Percentiles rank a stretch among this genome's conserved stretches.
These are phyloP conservation scores for Tetracladium maxilliforme DNA, from an alignment of 2,329 filamentous ascomycete species.

Conservation along the genomic window DNA sequence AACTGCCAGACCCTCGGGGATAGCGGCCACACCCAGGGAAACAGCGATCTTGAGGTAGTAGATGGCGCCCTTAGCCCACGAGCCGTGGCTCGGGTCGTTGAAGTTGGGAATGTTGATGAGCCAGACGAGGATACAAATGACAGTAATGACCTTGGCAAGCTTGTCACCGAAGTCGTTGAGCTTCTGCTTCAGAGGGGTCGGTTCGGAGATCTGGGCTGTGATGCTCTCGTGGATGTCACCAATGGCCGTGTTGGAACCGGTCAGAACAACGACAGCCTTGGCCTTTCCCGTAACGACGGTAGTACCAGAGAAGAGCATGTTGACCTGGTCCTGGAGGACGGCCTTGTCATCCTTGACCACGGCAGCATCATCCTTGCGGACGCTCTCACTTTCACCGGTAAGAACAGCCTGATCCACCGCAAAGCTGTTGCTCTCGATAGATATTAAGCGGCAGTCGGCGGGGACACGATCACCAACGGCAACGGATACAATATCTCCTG, in stretches of 20 bases:
- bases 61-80: conserved; percentile 92
- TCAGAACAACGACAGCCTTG: conserved; percentile 79
- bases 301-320: conserved; percentile 97
- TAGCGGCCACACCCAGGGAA: conserved; percentile 92
- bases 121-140: conserved; percentile 94
- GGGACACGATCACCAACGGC: conserved; percentile 86
- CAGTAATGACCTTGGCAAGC: conserved; percentile 93
- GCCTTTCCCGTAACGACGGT: conserved; percentile 93
- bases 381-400: conserved; percentile 95
- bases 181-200: conserved; percentile 95
- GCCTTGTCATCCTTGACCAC: conserved; percentile 64
- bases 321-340: conserved; percentile 93
- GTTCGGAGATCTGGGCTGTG: conserved; percentile 91
- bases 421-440: conserved; percentile 95
- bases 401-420: conserved; percentile 92
- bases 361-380: conserved; percentile 61
- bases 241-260: conserved; percentile 82
- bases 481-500: conserved; percentile 81
- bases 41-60: conserved; percentile 99
- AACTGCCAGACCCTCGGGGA: conserved; percentile 91
- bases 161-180: conserved; percentile 95
- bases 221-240: conserved; percentile 99
- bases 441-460: conserved; percentile 79
- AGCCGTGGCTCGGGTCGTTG: conserved; percentile 83
- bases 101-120: conserved; percentile 98